These are phyloP conservation scores for Suillus clintonianus DNA, from an alignment of 768 basidiomycete species.

Conservation along the genomic window DNA sequence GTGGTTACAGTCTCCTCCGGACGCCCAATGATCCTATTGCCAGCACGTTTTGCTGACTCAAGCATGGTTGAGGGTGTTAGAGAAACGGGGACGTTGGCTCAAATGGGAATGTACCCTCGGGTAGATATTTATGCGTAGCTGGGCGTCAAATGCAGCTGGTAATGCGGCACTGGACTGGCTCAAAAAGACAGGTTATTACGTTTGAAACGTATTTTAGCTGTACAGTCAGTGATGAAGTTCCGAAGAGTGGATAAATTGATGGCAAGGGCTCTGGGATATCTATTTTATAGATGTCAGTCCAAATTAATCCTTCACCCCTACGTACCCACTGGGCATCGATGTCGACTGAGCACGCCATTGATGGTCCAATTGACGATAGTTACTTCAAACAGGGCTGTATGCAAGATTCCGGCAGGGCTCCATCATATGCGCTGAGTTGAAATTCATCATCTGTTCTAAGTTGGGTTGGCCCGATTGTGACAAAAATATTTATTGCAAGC, in stretches of 20 bases:
- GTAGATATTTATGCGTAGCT: background rate
- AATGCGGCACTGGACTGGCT: no score
- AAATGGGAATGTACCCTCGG: background rate
- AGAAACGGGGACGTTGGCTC: background rate
- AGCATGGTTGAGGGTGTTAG: conserved; percentile 31
- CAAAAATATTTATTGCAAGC: no score
- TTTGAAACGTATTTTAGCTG: background rate
- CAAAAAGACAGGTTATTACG: background rate
- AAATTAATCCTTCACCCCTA: background rate
- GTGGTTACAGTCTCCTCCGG: conserved; percentile 62
- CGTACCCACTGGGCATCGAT: background rate
- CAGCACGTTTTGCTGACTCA: conserved; percentile 44
- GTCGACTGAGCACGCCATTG: conserved; percentile 18
- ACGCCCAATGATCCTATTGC: conserved; percentile 60
- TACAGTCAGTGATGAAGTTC: background rate
- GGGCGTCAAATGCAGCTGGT: no score
- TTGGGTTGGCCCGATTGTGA: no score
- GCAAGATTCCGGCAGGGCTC: no score
- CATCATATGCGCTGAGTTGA: background rate
- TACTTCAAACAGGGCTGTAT: background rate
- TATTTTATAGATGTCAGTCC: background rate
- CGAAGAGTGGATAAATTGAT: background rate
- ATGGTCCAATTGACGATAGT: conserved; percentile 8
- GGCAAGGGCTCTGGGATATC: background rate
- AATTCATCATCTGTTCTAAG: background rate